Evolutionary conservation across 805 yeast species (phyloP).

Genomic region (Ogataea chonburiensis): DNA sequence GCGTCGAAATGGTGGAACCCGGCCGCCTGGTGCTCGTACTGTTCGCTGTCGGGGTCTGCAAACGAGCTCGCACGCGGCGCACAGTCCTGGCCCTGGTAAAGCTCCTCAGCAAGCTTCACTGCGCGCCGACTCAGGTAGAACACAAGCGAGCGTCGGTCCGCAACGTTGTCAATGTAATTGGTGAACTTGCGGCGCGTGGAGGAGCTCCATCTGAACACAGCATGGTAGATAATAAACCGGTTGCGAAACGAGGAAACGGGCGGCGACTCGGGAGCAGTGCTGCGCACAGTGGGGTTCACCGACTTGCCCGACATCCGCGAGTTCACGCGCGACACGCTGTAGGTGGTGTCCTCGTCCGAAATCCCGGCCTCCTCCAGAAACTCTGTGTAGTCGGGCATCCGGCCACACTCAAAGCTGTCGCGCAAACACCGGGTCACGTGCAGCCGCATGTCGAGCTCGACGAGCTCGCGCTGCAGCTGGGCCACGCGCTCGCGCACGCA

Average conservation of each 20-base stretch:
- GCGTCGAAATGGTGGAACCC: conserved; percentile 50
- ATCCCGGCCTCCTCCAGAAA: conserved; percentile 22
- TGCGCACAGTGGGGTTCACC: conserved; percentile 16
- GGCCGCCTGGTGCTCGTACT: conserved; percentile 20
- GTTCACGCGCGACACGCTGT: conserved; percentile 15
- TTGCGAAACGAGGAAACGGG: conserved; percentile 42
- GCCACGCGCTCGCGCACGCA: conserved; percentile 15
- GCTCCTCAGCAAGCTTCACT: conserved; percentile 31
- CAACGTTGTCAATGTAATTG: conserved; percentile 45
- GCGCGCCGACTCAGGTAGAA: conserved; percentile 34
- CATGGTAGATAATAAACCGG: conserved; percentile 71
- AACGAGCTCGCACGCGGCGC: conserved; percentile 9
- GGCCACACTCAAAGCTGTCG: conserved; percentile 27
- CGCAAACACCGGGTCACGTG: conserved; percentile 25
- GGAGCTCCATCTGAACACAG: conserved; percentile 78
- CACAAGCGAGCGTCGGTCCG: conserved; percentile 27
- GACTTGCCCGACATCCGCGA: conserved; percentile 22
- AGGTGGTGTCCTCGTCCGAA: conserved; percentile 22
- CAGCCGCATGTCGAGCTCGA: conserved; percentile 33
- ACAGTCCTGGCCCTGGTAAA: conserved; percentile 15
- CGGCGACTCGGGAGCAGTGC: conserved; percentile 32
- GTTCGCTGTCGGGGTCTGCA: conserved; percentile 12
- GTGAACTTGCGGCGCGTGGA: conserved; percentile 57
- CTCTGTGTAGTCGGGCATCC: conserved; percentile 29
- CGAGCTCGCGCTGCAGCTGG: conserved; percentile 27